Evolutionary conservation across 352 stramenopile species (phyloP), one percentile per base, ranked within the genome.

Genomic region (Blastocystis sp.): DNA sequence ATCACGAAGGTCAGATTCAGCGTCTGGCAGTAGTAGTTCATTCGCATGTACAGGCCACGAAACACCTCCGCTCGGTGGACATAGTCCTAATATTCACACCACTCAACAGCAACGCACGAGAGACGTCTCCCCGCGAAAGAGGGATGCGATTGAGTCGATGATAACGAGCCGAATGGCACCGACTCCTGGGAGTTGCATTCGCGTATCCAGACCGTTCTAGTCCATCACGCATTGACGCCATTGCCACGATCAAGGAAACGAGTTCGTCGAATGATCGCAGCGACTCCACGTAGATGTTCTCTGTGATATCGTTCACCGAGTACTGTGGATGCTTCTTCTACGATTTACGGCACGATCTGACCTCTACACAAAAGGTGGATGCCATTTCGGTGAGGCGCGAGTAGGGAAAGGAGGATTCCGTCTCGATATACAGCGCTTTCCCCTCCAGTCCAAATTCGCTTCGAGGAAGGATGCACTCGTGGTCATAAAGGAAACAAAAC

Each of bases 361-460:
- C 1, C 12, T 21, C 6, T 67, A 85, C 74, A 3, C 45, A 85
- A 3, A 85, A 67, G 29, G 29, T 45, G 3, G 50, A 70, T 9
- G 74, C 19, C 41, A 67, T 62, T 33, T 85, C 74, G 21, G n/a
- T 3, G 16, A 85, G 45, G 13, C 74, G 59, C 24, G 45, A 37
- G 24, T 55, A 55, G 21, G 51, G 55, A 69, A 85, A 85, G 12
- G 74, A 85, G 3, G 74, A 67, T 6, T 85, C 74, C 13, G 45
- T 85, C 19, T 67, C 55, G 26, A 85, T 62, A 69, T 85, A 85
- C 74, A 85, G 24, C 16, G 51, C 74, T 29, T 85, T 65, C 45
- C 74, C 74, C 26, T 85, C 51, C n/a, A 61, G 21, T 50, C 74
- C 74, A 67, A 29, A 55, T 6, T 85, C 31, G 21, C 66, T 62